Conservation (phyloP, 2,329 filamentous ascomycete species). For the Neonectria ditissima region DNA sequence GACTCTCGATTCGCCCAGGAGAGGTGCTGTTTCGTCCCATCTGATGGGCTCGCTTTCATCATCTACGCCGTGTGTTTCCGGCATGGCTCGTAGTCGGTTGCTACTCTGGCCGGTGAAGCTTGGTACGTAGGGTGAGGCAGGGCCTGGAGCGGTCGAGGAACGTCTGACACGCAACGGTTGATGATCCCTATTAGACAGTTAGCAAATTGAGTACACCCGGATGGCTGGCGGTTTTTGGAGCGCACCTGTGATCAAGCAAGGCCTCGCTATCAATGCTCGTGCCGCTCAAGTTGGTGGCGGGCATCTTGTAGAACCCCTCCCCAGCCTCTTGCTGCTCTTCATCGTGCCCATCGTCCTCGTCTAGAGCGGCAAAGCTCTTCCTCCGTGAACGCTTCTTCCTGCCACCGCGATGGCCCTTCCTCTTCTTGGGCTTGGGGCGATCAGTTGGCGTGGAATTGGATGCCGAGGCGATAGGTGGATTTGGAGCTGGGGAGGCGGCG, state of each 20-base stretch:
- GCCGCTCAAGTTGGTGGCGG: slow-evolving; percentile 74
- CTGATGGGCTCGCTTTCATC: slow-evolving; percentile 60
- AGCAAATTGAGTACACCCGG: slow-evolving; percentile 14
- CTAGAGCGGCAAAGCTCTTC: slow-evolving; percentile 80
- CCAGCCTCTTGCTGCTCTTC: slow-evolving; percentile 50
- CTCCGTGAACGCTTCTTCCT: slow-evolving; percentile 82
- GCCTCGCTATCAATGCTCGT: slow-evolving; percentile 92
- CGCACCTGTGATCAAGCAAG: slow-evolving; percentile 85
- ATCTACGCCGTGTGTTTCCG: slow-evolving; percentile 55
- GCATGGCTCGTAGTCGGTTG: slow-evolving; percentile 53
- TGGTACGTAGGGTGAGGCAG: slow-evolving; percentile 52
- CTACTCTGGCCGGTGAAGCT: slow-evolving; percentile 42
- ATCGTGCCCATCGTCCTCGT: slow-evolving; percentile 64
- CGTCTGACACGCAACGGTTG: slow-evolving; percentile 73
- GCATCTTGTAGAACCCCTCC: slow-evolving; percentile 63
- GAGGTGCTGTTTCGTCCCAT: slow-evolving; percentile 65
- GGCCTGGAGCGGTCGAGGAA: slow-evolving; percentile 59
- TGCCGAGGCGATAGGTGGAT: slow-evolving; percentile 30
- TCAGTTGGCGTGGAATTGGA: slow-evolving; percentile 24
- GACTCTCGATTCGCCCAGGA: slow-evolving; percentile 58
- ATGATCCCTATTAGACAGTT: slow-evolving; percentile 61
- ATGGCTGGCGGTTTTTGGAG: slow-evolving; percentile 1
- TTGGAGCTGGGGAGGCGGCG: slow-evolving; percentile 22
- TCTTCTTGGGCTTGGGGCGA: slow-evolving; percentile 63
- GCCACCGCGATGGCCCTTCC: slow-evolving; percentile 78